These are phyloP conservation scores for Beverwykella pulmonaria DNA, from an alignment of 495 filamentous ascomycete species.

Conservation along the genomic window DNA sequence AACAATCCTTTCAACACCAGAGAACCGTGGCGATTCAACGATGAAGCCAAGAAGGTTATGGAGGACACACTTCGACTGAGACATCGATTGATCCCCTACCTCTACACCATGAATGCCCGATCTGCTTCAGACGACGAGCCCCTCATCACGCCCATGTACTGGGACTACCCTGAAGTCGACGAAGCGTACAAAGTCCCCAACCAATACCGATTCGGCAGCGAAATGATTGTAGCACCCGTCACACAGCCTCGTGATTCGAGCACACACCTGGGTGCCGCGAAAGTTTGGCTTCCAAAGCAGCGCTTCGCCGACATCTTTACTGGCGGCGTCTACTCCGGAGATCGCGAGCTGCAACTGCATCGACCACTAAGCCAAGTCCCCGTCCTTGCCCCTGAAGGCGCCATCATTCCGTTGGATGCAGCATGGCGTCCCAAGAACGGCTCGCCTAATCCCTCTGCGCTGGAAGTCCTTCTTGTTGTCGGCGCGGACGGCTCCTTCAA, in stretches of 20 bases:
- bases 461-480: constrained; percentile 57
- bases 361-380: constrained; percentile 51
- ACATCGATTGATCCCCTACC: constrained; percentile 59
- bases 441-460: constrained; percentile 43
- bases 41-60: constrained; percentile 49
- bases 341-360: constrained; percentile 52
- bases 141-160: constrained; percentile 63
- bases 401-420: constrained; percentile 57
- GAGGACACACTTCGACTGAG: constrained; percentile 53
- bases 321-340: constrained; percentile 56
- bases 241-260: constrained; percentile 48
- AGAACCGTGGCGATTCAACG: constrained; percentile 59
- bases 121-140: constrained; percentile 51
- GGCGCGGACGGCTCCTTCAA: constrained; percentile 54
- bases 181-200: constrained; percentile 57
- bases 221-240: constrained; percentile 58
- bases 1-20: constrained; percentile 57
- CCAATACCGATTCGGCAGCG: constrained; percentile 58
- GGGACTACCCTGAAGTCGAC: constrained; percentile 53
- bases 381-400: constrained; percentile 57
- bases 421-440: constrained; percentile 48
- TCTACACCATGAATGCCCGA: constrained; percentile 59
- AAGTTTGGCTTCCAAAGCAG: constrained; percentile 56
- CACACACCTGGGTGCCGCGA: constrained; percentile 48
- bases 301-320: constrained; percentile 57